A percentile compares a stretch with the other conserved stretches of the same genome.
These are phyloP conservation scores for Singerocomus inundabilis DNA, from an alignment of 1,284 basidiomycete genomes.

Conservation along the genomic window DNA sequence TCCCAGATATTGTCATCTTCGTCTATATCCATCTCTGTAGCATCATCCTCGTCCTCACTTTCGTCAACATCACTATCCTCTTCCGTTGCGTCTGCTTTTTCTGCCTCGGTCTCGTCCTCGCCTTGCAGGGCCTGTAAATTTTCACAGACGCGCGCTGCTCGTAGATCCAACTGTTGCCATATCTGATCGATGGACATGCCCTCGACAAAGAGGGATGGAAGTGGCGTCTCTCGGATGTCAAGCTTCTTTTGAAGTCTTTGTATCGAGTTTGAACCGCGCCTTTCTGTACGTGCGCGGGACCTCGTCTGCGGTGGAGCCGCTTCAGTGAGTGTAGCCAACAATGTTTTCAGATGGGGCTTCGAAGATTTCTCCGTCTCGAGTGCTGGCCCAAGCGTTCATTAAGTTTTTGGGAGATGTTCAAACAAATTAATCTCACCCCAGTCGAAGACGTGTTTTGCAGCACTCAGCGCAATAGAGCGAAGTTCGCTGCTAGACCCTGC, in stretches of 20 bases:
- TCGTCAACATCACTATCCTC: slow-evolving; percentile 22
- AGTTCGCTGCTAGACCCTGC: slow-evolving; percentile 58
- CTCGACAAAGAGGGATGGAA: slow-evolving; percentile 74
- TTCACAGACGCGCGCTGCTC: slow-evolving; percentile 64
- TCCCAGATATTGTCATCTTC: slow-evolving; percentile 29
- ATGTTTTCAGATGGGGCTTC: slow-evolving; percentile 60
- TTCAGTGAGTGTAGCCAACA: slow-evolving; percentile 67
- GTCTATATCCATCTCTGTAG: slow-evolving; percentile 25
- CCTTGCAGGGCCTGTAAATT: slow-evolving; percentile 49
- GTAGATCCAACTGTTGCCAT: slow-evolving; percentile 90
- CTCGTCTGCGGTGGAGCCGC: slow-evolving; percentile 67
- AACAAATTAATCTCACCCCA: slow-evolving; percentile 52
- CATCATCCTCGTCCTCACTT: slow-evolving; percentile 13
- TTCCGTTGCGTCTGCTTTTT: slow-evolving; percentile 11
- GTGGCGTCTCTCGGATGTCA: slow-evolving; percentile 66
- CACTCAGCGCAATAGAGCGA: slow-evolving; percentile 59
- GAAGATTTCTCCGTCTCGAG: slow-evolving; percentile 65
- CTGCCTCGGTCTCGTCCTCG: slow-evolving; percentile 30
- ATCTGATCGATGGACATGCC: slow-evolving; percentile 87
- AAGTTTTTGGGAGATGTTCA: slow-evolving; percentile 7
- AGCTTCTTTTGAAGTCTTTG: slow-evolving; percentile 32
- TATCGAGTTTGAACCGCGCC: slow-evolving; percentile 40
- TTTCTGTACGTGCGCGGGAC: slow-evolving; percentile 55
- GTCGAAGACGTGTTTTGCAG: slow-evolving; percentile 79
- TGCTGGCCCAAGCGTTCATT: slow-evolving; percentile 40